A percentile compares a stretch with the other conserved stretches of the same genome.
These are phyloP conservation scores for Erysimum cheiri DNA, from an alignment of 441 rosid genomes.

Conservation along the genomic window DNA sequence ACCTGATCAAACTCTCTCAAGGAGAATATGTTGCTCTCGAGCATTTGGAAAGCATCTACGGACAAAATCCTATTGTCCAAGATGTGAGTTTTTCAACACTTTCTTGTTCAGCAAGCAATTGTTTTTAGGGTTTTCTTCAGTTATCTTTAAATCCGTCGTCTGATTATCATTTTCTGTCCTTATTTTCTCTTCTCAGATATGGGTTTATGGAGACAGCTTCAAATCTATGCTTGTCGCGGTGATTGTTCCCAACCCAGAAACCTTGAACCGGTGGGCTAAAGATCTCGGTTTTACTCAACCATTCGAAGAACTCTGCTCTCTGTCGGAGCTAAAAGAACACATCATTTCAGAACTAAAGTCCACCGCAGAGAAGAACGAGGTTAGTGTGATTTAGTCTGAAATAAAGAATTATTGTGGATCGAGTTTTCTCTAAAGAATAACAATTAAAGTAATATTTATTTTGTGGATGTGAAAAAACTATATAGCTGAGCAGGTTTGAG, in stretches of 20 bases:
- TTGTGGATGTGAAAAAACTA: background rate
- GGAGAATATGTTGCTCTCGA: constrained; percentile 95
- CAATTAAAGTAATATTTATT: background rate
- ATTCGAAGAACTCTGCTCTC: constrained; percentile 64
- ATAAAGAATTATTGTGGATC: background rate
- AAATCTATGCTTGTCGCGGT: constrained; percentile 87
- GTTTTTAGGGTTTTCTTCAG: background rate
- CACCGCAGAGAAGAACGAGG: constrained; percentile 76
- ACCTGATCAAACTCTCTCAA: constrained; percentile 89
- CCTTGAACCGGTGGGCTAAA: constrained; percentile 66
- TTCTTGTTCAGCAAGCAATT: constrained; percentile 10
- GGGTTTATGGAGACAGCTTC: constrained; percentile 89
- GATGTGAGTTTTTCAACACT: constrained; percentile 56
- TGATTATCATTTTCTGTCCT: background rate
- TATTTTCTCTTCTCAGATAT: constrained; percentile 54
- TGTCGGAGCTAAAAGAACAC: constrained; percentile 56
- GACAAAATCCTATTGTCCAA: constrained; percentile 58
- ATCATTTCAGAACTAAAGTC: constrained; percentile 66
- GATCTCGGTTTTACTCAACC: constrained; percentile 52
- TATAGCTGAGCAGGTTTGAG: constrained; percentile 82
- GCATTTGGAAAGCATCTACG: constrained; percentile 74
- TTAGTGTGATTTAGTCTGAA: constrained; percentile 3
- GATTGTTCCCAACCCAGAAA: constrained; percentile 66
- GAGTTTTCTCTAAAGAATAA: background rate
- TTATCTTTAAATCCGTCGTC: background rate